phyloP scores from a whole-genome alignment of 148 eudicot genomes.

The Fallopia convolvulus region DNA sequence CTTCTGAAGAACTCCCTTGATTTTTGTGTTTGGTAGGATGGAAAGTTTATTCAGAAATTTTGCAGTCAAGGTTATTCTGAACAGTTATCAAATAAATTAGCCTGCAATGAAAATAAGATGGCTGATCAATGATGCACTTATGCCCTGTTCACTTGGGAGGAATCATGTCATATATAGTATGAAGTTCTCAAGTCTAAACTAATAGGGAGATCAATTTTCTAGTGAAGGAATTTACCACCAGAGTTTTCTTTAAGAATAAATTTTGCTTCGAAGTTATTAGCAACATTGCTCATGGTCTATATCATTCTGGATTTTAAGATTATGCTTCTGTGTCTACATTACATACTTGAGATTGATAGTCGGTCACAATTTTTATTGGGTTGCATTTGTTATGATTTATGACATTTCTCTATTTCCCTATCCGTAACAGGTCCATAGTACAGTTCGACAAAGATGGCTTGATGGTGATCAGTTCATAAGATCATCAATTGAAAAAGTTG shows the following conservation, averaged over 20 bases:
- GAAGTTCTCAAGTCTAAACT: too few relatives aligned
- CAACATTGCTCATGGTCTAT: neutral
- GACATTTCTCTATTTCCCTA: neutral
- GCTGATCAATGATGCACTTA: too few relatives aligned
- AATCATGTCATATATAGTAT: too few relatives aligned
- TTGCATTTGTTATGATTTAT: neutral
- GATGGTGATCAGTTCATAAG: constrained; percentile 68
- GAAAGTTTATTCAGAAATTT: neutral
- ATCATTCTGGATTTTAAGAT: neutral
- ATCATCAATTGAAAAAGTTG: constrained; percentile 63
- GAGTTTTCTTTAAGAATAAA: neutral
- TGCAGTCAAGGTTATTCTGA: neutral
- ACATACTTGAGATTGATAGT: too few relatives aligned
- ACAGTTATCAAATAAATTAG: neutral
- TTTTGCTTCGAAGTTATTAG: neutral
- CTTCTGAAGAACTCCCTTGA: neutral
- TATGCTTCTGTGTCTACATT: neutral
- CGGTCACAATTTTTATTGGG: neutral
- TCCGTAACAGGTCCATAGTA: constrained; percentile 65
- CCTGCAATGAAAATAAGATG: too few relatives aligned
- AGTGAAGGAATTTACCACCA: too few relatives aligned
- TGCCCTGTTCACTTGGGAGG: too few relatives aligned
- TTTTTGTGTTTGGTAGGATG: neutral
- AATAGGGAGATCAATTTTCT: too few relatives aligned
- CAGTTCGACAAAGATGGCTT: constrained; percentile 80